These are phyloP conservation scores for Asclepias syriaca DNA, from an alignment of 257 asterid genomes.

Conservation along the genomic window DNA sequence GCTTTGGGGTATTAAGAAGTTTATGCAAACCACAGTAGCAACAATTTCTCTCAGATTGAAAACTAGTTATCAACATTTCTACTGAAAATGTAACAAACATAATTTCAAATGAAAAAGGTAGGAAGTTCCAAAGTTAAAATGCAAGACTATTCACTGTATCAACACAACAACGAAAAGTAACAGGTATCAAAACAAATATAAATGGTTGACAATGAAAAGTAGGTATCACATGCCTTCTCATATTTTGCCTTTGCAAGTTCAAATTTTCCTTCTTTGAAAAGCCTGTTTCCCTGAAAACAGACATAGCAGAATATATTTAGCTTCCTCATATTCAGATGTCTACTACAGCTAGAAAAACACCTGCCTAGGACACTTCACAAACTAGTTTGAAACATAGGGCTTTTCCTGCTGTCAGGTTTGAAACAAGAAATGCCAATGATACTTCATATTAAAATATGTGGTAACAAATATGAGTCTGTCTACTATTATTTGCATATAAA, in stretches of 20 bases:
- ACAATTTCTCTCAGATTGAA: not conserved
- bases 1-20: not conserved
- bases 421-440: not conserved
- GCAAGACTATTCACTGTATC: not conserved
- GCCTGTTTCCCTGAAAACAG: conserved; percentile 91
- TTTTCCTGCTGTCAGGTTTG: not conserved
- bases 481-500: not conserved
- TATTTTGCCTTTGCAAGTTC: conserved; percentile 97
- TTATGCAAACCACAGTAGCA: not conserved
- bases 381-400: not conserved
- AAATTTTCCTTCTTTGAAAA: conserved; percentile 89
- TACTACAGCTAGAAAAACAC: not conserved
- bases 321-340: not conserved
- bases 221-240: conserved; percentile 59
- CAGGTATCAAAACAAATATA: conserved; percentile 9
- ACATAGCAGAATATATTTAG: conserved; percentile 13
- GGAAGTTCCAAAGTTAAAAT: not conserved
- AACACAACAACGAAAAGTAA: not conserved
- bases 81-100: too few relatives aligned
- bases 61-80: too few relatives aligned
- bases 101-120: not conserved
- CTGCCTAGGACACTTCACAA: not conserved
- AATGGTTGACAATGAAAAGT: conserved; percentile 9
- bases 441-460: not conserved
- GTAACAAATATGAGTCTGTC: not conserved